Evolutionary conservation across 257 asterid genomes (phyloP).

Genomic region (Solanum chilense): DNA sequence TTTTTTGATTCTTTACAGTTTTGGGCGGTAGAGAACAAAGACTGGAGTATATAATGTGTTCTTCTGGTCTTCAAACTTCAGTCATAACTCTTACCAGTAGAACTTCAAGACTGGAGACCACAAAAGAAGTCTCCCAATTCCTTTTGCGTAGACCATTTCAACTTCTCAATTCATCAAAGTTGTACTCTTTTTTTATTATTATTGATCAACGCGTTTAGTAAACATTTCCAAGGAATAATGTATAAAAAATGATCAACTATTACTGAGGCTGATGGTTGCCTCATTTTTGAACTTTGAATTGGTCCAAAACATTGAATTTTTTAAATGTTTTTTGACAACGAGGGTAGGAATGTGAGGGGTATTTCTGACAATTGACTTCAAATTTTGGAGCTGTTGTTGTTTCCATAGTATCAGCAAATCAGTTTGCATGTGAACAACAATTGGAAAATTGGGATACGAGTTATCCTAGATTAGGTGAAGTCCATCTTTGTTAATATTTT

Average conservation of each 20-base stretch:
- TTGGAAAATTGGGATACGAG: neutral
- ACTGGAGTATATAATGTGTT: neutral
- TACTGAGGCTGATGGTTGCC: neutral
- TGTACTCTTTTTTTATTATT: neutral
- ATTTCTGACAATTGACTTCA: neutral
- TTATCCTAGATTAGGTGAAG: neutral
- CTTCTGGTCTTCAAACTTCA: neutral
- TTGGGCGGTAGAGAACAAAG: neutral
- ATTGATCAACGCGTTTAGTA: conserved; percentile 11
- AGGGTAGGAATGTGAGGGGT: neutral
- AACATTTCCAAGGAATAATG: neutral
- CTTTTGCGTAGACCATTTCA: neutral
- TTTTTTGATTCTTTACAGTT: neutral
- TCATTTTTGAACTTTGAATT: neutral
- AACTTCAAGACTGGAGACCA: neutral
- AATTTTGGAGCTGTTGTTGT: neutral
- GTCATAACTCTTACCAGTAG: neutral
- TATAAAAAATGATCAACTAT: neutral
- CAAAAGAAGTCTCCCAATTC: neutral
- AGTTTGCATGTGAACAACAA: neutral
- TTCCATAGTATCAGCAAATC: neutral
- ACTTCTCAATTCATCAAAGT: neutral
- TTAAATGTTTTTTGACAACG: neutral
- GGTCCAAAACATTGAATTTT: neutral
- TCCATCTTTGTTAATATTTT: no score